phyloP scores from a whole-genome alignment of 202 grass and related monocot genomes.

The Carex sylvatica region DNA sequence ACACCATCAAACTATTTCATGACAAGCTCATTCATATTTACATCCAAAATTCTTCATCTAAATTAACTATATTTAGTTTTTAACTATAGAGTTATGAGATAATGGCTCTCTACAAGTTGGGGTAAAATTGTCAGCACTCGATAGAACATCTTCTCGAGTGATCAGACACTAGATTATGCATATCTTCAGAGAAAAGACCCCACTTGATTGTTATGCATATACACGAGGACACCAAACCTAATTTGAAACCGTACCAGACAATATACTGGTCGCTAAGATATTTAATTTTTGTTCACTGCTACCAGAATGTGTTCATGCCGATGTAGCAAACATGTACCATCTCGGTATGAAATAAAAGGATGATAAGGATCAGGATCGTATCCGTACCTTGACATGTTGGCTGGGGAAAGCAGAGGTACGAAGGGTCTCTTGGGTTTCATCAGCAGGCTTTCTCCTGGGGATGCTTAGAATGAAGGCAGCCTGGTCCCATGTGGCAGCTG shows the following conservation, averaged over 20 bases:
- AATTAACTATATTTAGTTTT: background rate
- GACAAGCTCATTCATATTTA: background rate
- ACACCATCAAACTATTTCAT: background rate
- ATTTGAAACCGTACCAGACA: background rate
- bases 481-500: conserved; percentile 88
- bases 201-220: background rate
- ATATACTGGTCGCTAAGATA: background rate
- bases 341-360: background rate
- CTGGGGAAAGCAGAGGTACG: conserved; percentile 97
- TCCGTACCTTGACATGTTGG: conserved; percentile 87
- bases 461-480: conserved; percentile 81
- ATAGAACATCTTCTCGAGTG: background rate
- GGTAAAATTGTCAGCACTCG: background rate
- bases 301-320: no score
- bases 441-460: conserved; percentile 70
- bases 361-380: conserved; percentile 15
- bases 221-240: background rate
- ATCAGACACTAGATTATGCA: no score
- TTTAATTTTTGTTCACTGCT: background rate
- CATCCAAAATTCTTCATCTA: background rate
- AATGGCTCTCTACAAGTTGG: background rate
- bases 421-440: conserved; percentile 93
- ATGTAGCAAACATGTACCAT: background rate
- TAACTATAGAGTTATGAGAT: background rate
- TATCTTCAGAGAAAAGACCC: background rate